phyloP scores from a whole-genome alignment of 805 yeast genomes.

The Candida bentonensis region DNA sequence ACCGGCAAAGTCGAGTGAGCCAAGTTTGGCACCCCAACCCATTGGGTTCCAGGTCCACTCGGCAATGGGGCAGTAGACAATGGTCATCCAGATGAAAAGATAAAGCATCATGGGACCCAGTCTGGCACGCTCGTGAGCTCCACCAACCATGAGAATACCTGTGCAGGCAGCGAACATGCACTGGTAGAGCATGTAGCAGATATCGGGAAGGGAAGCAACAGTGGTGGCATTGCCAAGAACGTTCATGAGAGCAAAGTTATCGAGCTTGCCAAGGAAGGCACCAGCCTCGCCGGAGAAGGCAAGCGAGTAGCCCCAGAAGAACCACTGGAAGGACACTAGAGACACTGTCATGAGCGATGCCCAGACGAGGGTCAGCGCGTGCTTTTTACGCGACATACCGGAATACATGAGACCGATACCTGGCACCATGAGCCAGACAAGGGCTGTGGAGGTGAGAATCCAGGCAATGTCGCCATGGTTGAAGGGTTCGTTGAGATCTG shows the following conservation, averaged over 20 bases:
- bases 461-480: conserved; percentile 62
- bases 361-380: conserved; percentile 90
- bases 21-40: conserved; percentile 79
- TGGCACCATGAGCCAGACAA: conserved; percentile 94
- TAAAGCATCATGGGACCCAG: conserved; percentile 94
- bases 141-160: conserved; percentile 90
- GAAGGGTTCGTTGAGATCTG: conserved; percentile 57
- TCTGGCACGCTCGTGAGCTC: conserved; percentile 95
- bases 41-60: conserved; percentile 94
- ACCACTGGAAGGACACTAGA: conserved; percentile 86
- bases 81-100: conserved; percentile 84
- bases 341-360: conserved; percentile 83
- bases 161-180: conserved; percentile 95
- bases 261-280: conserved; percentile 65
- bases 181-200: conserved; percentile 80
- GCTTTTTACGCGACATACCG: conserved; percentile 88
- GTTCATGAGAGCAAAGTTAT: conserved; percentile 64
- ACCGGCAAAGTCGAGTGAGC: conserved; percentile 93
- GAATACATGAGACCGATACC: conserved; percentile 90
- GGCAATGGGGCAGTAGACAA: conserved; percentile 92
- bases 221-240: conserved; percentile 73
- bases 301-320: conserved; percentile 94
- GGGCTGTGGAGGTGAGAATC: conserved; percentile 61
- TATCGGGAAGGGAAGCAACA: conserved; percentile 61
- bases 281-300: conserved; percentile 63